Evolutionary conservation across 106 monocot genomes (phyloP), one percentile per base, ranked within the genome.

Genomic region (Iris macrosiphon): DNA sequence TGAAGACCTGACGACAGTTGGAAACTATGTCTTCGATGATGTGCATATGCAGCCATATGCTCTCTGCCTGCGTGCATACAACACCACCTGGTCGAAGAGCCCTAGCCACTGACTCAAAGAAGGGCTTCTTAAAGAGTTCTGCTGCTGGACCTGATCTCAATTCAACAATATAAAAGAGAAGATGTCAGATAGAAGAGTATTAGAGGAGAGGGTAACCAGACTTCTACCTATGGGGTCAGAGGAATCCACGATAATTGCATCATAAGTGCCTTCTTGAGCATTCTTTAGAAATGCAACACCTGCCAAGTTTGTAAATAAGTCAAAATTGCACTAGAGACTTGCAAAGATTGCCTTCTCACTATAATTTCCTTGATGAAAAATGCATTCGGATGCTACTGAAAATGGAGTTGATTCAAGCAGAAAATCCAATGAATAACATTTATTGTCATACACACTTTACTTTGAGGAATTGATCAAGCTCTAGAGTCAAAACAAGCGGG

Each of bases 1-100:
- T 94, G 34, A 94, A 94, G 37, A 81, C 54, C 55, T 94, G 81
- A 46, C 93, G 88, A 49, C 93, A 88, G 20, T 44, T 62, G 7
- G 69, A 30, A 15, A 94, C 72, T 28, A 88, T 88, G 48, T 81
- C 84, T 42, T 88, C 93, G 9, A 94, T 94, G 39, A 88, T 88
- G 49, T 94, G 88, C 93, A 94, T 88, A 56, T 94, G 88, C 14
- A 94, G 63, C 93, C 93, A 94, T 57, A 94, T 94, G 75, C 93
- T 93, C 75, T 93, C 93, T 32, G 93, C 93, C 18, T 93, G 93
- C 1, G 93, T 88, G 75, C 88, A 93, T 4, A 93, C 73, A 12
- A 94, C 93, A 0, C 93, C 93, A 6, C 93, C 88, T 17, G 93
- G 88, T 12, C 88, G 72, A 25, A 94, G 84, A 37, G 88, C 84